phyloP scores from a whole-genome alignment of 495 filamentous ascomycete species.

The Lepidopterella palustris region DNA sequence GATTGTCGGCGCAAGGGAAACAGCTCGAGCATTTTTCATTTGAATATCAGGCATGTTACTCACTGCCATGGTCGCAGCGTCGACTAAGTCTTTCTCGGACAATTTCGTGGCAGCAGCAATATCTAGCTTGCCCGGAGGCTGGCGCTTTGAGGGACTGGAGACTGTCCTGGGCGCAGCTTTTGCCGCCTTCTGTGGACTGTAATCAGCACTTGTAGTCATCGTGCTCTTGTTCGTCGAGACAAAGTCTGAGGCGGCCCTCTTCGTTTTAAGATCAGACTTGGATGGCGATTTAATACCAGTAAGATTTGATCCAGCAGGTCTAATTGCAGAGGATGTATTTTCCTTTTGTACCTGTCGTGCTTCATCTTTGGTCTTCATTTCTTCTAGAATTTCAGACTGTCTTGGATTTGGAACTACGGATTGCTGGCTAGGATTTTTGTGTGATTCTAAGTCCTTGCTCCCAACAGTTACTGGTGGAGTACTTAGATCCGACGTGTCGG shows the following conservation, averaged over 20 bases:
- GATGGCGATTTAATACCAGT: background rate
- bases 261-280: slow-evolving; percentile 12
- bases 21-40: slow-evolving; percentile 14
- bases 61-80: background rate
- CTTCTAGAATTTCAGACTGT: too few relatives aligned
- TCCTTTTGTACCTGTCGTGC: background rate
- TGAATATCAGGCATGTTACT: slow-evolving; percentile 15
- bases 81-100: slow-evolving; percentile 18
- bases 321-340: background rate
- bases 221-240: slow-evolving; percentile 4
- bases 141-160: slow-evolving; percentile 41
- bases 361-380: background rate
- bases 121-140: slow-evolving; percentile 55
- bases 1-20: slow-evolving; percentile 16
- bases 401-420: too few relatives aligned
- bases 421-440: too few relatives aligned
- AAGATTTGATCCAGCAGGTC: background rate
- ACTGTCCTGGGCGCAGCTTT: background rate
- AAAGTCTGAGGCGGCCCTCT: background rate
- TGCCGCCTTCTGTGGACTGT: slow-evolving; percentile 14
- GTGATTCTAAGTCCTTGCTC: too few relatives aligned
- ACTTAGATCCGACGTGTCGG: too few relatives aligned
- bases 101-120: slow-evolving; percentile 49
- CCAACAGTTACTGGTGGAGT: too few relatives aligned
- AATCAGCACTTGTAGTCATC: background rate